Base-by-base conservation (phyloP, 768 basidiomycete species). In the Cystobasidium ongulense region DNA sequence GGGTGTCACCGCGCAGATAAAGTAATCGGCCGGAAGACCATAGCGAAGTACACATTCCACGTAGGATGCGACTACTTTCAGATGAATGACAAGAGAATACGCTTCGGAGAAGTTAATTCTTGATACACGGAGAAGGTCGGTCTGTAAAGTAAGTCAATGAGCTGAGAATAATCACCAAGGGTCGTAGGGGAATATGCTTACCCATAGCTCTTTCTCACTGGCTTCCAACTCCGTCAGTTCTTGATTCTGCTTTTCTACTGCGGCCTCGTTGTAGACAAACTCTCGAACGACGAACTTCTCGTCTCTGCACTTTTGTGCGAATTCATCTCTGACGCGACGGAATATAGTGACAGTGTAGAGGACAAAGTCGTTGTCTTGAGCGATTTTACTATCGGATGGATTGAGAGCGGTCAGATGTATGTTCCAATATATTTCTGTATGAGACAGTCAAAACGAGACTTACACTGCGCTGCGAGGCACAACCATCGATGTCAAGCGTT, bases 281-380 rank as follows among this genome's bases (percentile, higher is more conserved):
- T 99, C 96, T n/a, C 96, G 87, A 11, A 92, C 87, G 73, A 93
- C 88, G 83, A 92, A 98, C 92, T 95, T 98, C 81, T 91, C 88
- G 81, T 98, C 96, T 74, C 96, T 85, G 79, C 92, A 95, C 80
- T 90, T 94, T 82, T 97, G 93, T 1, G 88, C 82, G 80, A 95
- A 97, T 73, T 94, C 90, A 76, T 98, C 96, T 79, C 90, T 89
- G 41, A 92, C 87, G 77, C 90, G 88, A 79, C 87, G 87, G 86
- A 99, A 99, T 39, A 96, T 83, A 43, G 94, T 90, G 3, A 92
- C 91, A 15, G 86, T 84, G 78, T 89, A 92, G 18, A 99, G 84
- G 29, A 86, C 85, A 81, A 88, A 99, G 77, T 98, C 96, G 70
- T 92, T 89, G 80, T 99, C 96, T 31, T 88, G 86, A 1, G 88